Base-by-base conservation (phyloP, 257 asterid genomes). In the Penstemon barbatus region DNA sequence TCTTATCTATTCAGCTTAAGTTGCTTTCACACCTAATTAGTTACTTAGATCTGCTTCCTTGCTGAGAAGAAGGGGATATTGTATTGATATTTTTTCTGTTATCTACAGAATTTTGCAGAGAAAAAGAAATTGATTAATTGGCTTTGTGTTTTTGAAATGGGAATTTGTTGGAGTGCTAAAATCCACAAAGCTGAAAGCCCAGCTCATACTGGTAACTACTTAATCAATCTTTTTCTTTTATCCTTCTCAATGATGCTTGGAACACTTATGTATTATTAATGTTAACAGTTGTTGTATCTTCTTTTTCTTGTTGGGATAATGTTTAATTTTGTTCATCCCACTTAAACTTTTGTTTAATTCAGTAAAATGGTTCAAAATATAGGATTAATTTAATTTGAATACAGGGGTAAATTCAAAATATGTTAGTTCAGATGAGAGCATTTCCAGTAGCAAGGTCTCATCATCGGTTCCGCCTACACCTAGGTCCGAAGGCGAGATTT, bases 401-500 rank as follows among this genome's bases (percentile, higher is more conserved):
- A 67, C 80, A 87, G 95, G 88, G 57, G 61, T 67, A 3, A 84
- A 73, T 81, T 87, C 87, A 19, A 81, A 71, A 67, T 76, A 74
- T 77, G 78, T 44, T 51, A 83, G 87, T 68, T 78, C 82, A 19
- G 82, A 82, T 67, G 84, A 50, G 66, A 74, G 81, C 66, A 59
- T 69, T 41, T 77, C 76, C 11, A 81, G 86, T 60, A 65, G 81
- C 78, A 80, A 79, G 62, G 63, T 13, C 56, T 74, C 83, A 36
- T 67, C 86, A 48, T 71, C 86, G 10, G 75, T 76, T 41, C 85
- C 82, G 38, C 81, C 84, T 48, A 53, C 89, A 73, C 83, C 88
- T 5, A 82, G 89, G 54, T 84, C 87, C n/a, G 95, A 92, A 81
- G 97, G 96, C 13, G 91, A 92, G 86, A 92, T 92, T 77, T 79